Percentiles rank a stretch among this genome's conserved stretches.
Conservation (phyloP, 148 eudicot species). For the Chenopodium album region DNA sequence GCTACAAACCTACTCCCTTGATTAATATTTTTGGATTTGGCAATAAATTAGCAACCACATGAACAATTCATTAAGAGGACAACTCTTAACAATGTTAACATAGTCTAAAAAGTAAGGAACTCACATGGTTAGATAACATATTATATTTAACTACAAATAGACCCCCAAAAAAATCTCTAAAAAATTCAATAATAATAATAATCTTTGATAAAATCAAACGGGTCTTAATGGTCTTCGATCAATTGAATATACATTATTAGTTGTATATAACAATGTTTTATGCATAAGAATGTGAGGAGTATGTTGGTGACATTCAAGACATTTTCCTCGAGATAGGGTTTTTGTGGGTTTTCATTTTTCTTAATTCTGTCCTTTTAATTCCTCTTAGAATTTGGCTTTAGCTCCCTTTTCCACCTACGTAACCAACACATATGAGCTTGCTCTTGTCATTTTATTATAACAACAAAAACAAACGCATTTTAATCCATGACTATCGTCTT, state of each 20-base stretch:
- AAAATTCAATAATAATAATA: not conserved
- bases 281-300: constrained; percentile 26
- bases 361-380: not conserved
- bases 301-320: constrained; percentile 38
- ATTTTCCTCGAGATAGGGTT: constrained; percentile 28
- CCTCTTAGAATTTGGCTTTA: constrained; percentile 12
- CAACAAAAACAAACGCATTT: not conserved
- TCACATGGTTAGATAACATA: too few relatives aligned
- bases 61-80: too few relatives aligned
- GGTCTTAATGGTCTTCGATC: constrained; percentile 6
- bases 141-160: too few relatives aligned
- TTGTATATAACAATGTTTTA: not conserved
- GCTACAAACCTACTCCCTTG: too few relatives aligned
- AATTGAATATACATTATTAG: not conserved
- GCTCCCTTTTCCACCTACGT: constrained; percentile 1
- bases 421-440: constrained; percentile 20
- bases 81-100: too few relatives aligned
- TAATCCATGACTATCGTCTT: not conserved
- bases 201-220: constrained; percentile 6
- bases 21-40: too few relatives aligned
- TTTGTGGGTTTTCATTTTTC: not conserved
- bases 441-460: constrained; percentile 4
- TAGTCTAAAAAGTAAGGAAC: too few relatives aligned
- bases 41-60: too few relatives aligned
- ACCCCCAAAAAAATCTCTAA: too few relatives aligned